Evolutionary conservation across 805 yeast species (phyloP), one percentile per base, ranked within the genome.

Genomic region (Candida montana): DNA sequence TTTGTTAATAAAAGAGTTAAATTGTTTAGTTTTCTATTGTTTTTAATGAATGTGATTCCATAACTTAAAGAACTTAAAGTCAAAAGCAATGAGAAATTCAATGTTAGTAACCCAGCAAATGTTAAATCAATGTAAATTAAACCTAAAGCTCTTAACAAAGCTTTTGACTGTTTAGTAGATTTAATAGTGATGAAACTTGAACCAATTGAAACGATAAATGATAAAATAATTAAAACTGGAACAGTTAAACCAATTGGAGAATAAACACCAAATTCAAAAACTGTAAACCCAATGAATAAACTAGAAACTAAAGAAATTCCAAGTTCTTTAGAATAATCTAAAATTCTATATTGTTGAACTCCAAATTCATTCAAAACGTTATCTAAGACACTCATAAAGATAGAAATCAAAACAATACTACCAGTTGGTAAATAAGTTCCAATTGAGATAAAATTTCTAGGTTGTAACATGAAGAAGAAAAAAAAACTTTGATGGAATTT

Each of bases 401-500:
- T 89, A 2, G 86, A 63, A 4, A 76, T 72, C 1, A 93, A 83
- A 5, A 84, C 62, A 7, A 85, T 65, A 36, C 83, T 81, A 0
- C 95, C 95, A 3, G 91, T 70, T 1, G 98, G 98, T 39, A 93
- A 66, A 58, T 91, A 93, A 16, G 95, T 87, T 4, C 96, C 97
- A 48, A 93, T 90, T 5, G 96, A 87, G 15, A 93, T 95, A 66
- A 93, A 93, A 44, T 74, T 62, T 42, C 72, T 67, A 19, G 97
- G 95, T 0, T 87, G 76, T 37, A 93, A 62, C 64, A 93, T 60
- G 50, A 91, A 71, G 64, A 91, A 93, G 58, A 90, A 93, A 69
- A 93, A 93, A 56, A 89, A 93, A 1, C 96, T 87, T 63, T 93
- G 99, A 63, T 93, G 99, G 63, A 91, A 91, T 59, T 91, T 95